Base-by-base conservation (phyloP, 1,284 basidiomycete genomes). In the Tilletia indica region DNA sequence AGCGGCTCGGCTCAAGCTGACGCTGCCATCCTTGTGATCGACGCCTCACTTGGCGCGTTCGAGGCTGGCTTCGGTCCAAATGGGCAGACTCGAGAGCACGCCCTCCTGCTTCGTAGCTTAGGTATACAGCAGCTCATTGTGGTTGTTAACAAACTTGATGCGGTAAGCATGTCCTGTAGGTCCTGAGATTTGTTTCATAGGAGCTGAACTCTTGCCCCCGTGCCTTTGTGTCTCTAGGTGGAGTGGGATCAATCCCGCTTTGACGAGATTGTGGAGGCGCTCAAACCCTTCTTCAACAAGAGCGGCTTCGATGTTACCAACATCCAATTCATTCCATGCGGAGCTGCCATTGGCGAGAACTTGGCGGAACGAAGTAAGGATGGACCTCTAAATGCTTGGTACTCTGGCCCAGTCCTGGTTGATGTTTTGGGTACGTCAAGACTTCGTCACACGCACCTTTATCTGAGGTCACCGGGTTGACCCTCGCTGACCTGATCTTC, bases 1-100 rank as follows among this genome's bases (percentile, higher is more conserved):
- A 96, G 93, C 0, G 96, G 96, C 1, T 96, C 96, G 1, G 91
- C 95, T 0, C 96, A 98, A 85, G 97, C 97, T 0, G 96, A 99
- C 79, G 94, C 93, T 48, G 95, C 96, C 0, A 86, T 99, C 4
- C 89, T 99, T n/a, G 96, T 99, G 4, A 90, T 99, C 25, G 97
- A 97, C 84, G 91, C 94, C 6, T 88, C 91, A 3, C 90, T 88
- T 0, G 96, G 96, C 31, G 94, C 94, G 79, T 99, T 99, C 77
- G 96, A 99, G 85, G 91, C 93, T 31, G 96, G 96, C 0, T 99
- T 99, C 79, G 91, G 94, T 58, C 88, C 91, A 16, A 93, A 93
- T 39, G 96, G 96, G 0, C 96, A 99, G 86, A 99, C 95, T n/a
- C 88, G 96, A 70, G 96, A 99, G 84, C 96, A 99, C 85, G 88